Percentiles rank a stretch among this genome's conserved stretches.
These are phyloP conservation scores for Benincasa hispida DNA, from an alignment of 306 rosid genomes.

Conservation along the genomic window DNA sequence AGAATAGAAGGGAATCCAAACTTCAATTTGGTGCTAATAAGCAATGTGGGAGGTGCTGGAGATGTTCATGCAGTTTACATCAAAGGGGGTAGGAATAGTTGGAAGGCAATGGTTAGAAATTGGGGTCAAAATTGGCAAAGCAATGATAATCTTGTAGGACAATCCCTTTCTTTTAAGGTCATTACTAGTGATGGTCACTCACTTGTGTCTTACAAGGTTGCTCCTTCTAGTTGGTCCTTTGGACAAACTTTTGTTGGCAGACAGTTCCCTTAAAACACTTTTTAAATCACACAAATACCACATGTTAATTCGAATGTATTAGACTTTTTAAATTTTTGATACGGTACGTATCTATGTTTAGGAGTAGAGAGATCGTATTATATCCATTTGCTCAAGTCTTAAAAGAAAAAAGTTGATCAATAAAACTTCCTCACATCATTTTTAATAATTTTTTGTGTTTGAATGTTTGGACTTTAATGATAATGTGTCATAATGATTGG, in stretches of 20 bases:
- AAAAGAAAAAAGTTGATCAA: too few relatives aligned
- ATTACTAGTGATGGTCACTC: slow-evolving; percentile 35
- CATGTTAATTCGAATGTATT: too few relatives aligned
- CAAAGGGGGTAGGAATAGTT: slow-evolving; percentile 62
- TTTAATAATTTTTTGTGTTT: too few relatives aligned
- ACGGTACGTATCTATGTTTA: too few relatives aligned
- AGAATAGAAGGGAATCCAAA: slow-evolving; percentile 5
- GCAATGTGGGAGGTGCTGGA: slow-evolving; percentile 16
- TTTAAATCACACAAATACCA: too few relatives aligned
- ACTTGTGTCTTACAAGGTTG: not conserved
- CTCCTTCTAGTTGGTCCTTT: slow-evolving; percentile 3
- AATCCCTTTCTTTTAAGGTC: slow-evolving; percentile 76
- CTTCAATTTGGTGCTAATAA: slow-evolving; percentile 10
- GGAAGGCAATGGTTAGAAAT: slow-evolving; percentile 77
- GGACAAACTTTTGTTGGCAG: slow-evolving; percentile 4
- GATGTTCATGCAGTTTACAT: slow-evolving; percentile 15
- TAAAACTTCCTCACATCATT: too few relatives aligned
- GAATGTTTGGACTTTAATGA: too few relatives aligned
- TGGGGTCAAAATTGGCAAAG: slow-evolving; percentile 99
- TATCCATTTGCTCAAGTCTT: too few relatives aligned
- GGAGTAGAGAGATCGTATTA: too few relatives aligned
- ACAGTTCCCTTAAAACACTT: not conserved
- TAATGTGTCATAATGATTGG: too few relatives aligned
- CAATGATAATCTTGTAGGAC: slow-evolving; percentile 79
- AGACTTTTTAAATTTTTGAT: too few relatives aligned